These are phyloP conservation scores for Psilocybe sp. DNA, from an alignment of 768 basidiomycete genomes.

Conservation along the genomic window DNA sequence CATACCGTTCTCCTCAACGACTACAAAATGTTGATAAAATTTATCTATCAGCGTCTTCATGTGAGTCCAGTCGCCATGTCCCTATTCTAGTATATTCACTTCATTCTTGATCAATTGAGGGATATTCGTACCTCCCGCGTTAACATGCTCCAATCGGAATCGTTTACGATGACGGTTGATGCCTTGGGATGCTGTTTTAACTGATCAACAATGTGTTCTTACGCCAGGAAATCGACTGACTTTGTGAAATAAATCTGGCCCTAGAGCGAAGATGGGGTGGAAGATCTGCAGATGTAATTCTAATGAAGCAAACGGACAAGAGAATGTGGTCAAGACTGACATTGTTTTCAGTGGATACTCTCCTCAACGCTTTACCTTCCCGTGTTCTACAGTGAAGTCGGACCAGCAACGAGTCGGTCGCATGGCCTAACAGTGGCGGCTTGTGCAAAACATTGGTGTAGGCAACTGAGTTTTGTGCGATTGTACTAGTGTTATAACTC, in stretches of 20 bases:
- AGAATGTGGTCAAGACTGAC: background rate
- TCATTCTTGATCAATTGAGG: too few species aligned
- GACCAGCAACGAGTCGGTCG: background rate
- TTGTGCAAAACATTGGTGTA: constrained; percentile 8
- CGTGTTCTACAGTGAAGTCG: constrained; percentile 4
- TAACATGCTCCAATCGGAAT: constrained; percentile 5
- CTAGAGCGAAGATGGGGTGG: constrained; percentile 10
- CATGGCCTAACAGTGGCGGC: background rate
- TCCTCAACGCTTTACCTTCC: constrained; percentile 5
- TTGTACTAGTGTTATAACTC: background rate
- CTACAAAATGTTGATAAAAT: background rate
- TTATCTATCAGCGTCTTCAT: background rate
- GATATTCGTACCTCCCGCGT: too few species aligned
- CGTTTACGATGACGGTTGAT: constrained; percentile 9
- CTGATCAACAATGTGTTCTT: background rate
- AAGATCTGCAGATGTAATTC: constrained; percentile 6
- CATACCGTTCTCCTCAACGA: background rate
- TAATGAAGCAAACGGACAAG: background rate
- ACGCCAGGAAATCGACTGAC: background rate
- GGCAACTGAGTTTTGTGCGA: background rate
- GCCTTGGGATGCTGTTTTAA: constrained; percentile 6
- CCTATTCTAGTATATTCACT: too few species aligned
- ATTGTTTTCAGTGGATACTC: background rate
- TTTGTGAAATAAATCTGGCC: constrained; percentile 2
- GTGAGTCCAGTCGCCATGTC: background rate